Conservation (phyloP, 2,329 filamentous ascomycete genomes). For the Aspergillus pseudoterreus region DNA sequence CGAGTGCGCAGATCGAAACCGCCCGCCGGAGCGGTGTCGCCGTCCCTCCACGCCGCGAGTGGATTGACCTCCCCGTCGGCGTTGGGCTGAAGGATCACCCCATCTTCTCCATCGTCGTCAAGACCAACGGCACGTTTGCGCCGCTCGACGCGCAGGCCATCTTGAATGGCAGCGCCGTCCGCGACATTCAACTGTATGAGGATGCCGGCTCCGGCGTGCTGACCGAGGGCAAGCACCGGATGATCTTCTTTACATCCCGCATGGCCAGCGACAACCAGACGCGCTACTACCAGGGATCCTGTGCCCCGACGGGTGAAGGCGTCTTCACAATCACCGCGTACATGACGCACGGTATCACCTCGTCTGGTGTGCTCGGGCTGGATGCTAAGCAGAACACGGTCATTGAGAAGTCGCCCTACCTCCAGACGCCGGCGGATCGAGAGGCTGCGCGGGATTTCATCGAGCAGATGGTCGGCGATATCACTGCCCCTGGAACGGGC, state of each 20-base stretch:
- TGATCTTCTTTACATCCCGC: constrained; percentile 25
- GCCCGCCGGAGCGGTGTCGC: constrained; percentile 43
- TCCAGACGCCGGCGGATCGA: constrained; percentile 20
- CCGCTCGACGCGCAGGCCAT: constrained; percentile 15
- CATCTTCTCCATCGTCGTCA: constrained; percentile 19
- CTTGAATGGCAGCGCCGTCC: constrained; percentile 15
- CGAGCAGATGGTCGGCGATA: constrained; percentile 17
- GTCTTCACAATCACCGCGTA: constrained; percentile 21
- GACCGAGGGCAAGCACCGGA: constrained; percentile 23
- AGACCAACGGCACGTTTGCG: constrained; percentile 17
- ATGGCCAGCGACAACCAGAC: constrained; percentile 18
- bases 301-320: constrained; percentile 3
- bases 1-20: constrained; percentile 45
- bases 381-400: constrained; percentile 23
- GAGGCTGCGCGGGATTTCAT: constrained; percentile 19
- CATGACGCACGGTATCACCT: constrained; percentile 26
- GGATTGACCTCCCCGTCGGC: constrained; percentile 52
- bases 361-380: constrained; percentile 21
- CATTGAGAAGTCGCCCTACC: constrained; percentile 22
- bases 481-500: constrained; percentile 18
- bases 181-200: constrained; percentile 22
- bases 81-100: constrained; percentile 46
- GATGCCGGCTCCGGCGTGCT: constrained; percentile 15
- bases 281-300: constrained; percentile 24
- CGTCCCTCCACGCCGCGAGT: constrained; percentile 41